Base-by-base conservation (phyloP, 1,284 basidiomycete species). In the Microbotryomycetes sp. region DNA sequence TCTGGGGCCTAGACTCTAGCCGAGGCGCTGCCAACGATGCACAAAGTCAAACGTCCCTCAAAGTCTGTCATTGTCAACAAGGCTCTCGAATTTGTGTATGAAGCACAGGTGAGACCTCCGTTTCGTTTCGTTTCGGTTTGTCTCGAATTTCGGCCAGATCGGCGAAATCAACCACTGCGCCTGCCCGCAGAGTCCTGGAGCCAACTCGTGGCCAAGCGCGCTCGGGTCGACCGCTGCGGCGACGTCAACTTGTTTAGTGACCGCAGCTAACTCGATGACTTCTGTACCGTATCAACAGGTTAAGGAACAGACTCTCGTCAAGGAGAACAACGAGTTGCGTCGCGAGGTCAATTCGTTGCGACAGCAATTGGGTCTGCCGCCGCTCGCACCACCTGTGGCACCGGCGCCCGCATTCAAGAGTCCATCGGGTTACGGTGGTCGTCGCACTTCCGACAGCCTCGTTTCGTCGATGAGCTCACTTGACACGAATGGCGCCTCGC, bases 1-100 rank as follows among this genome's bases (percentile, higher is more conserved):
- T 25, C 51, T 30, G 19, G 16, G 22, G 28, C 14, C 6, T 70
- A 89, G 87, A 88, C 90, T 70, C 87, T 94, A 60, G 92, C 92
- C 59, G 84, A 85, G 15, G 83, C 92, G 46, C 83, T 94, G 19
- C 91, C 92, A 56, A 89, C 92, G 75, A 85, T 94, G 64, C 87
- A 87, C 22, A 83, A 88, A 71, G 88, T 91, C 77, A 86, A 91
- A 66, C 85, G 92, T 50, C 92, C 92, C 1, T 91, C 88, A 75
- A 97, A 97, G 79, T 89, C 87, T 19, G 87, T 88, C 62, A 94
- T 96, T 74, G 92, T 97, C 76, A 94, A 93, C 79, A 90, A 87
- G 61, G 69, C 68, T 22, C 63, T 72, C 46, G 70, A 71, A 49
- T 72, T 65, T 32, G 70, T 72, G 25, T 69, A 58, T 58, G 64